phyloP scores from a whole-genome alignment of 2,329 filamentous ascomycete species.

The Ophiostoma ulmi region DNA sequence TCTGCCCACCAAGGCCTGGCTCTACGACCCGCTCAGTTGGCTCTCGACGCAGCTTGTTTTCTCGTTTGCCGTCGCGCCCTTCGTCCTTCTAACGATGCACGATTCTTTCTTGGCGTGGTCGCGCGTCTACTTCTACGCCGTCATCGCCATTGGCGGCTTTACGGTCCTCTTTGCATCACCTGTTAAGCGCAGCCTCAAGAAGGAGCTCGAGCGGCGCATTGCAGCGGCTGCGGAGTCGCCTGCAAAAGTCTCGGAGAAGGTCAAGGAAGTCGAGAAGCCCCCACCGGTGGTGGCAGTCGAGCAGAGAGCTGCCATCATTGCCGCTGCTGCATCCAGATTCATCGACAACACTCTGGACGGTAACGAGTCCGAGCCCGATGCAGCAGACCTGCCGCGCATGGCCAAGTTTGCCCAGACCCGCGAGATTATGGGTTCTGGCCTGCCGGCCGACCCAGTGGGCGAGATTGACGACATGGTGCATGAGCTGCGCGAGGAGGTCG shows the following conservation, averaged over 20 bases:
- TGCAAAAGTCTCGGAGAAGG: neutral
- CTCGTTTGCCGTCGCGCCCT: slow-evolving; percentile 76
- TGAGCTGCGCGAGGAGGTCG: slow-evolving; percentile 70
- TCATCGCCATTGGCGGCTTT: slow-evolving; percentile 60
- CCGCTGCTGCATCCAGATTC: neutral
- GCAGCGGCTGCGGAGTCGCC: slow-evolving; percentile 32
- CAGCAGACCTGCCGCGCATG: slow-evolving; percentile 23
- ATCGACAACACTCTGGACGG: slow-evolving; percentile 3
- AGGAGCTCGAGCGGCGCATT: slow-evolving; percentile 54
- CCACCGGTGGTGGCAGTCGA: neutral
- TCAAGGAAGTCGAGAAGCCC: neutral
- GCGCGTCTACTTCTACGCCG: slow-evolving; percentile 81
- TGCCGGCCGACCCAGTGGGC: slow-evolving; percentile 68
- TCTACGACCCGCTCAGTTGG: slow-evolving; percentile 59
- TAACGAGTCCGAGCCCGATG: slow-evolving; percentile 13
- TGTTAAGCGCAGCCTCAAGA: slow-evolving; percentile 57
- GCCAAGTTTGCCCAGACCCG: slow-evolving; percentile 19
- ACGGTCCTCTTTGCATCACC: slow-evolving; percentile 77
- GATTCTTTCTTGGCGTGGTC: slow-evolving; percentile 72
- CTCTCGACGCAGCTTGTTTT: slow-evolving; percentile 42
- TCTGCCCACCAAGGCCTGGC: slow-evolving; percentile 66
- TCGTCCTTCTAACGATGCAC: slow-evolving; percentile 71
- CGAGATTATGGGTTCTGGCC: slow-evolving; percentile 42
- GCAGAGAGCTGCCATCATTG: neutral
- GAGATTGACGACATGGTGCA: slow-evolving; percentile 74